phyloP scores from a whole-genome alignment of 2,329 filamentous ascomycete species.

The Alternaria solani region DNA sequence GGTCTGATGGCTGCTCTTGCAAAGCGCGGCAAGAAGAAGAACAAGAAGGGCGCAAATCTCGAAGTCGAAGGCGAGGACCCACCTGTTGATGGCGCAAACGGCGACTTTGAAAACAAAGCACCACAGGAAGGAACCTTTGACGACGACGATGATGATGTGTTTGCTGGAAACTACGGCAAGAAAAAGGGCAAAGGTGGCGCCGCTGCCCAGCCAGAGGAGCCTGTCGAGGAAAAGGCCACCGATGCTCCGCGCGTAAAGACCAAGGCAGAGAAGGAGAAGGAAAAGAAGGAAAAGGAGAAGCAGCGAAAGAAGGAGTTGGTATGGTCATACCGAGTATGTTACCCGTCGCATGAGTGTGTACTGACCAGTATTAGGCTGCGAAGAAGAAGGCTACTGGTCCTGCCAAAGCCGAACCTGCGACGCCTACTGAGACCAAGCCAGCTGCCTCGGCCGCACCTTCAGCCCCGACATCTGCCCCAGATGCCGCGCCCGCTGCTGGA shows the following conservation, averaged over 20 bases:
- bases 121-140: slow-evolving; percentile 77
- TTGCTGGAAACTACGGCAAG: slow-evolving; percentile 70
- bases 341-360: slow-evolving; percentile 2
- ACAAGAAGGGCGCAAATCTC: slow-evolving; percentile 75
- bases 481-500: slow-evolving; percentile 52
- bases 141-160: slow-evolving; percentile 80
- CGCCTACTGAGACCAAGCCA: slow-evolving; percentile 49
- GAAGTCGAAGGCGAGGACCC: slow-evolving; percentile 75
- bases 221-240: slow-evolving; percentile 50
- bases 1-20: slow-evolving; percentile 59
- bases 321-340: slow-evolving; percentile 30
- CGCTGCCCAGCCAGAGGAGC: slow-evolving; percentile 50
- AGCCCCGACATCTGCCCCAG: slow-evolving; percentile 37
- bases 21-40: slow-evolving; percentile 76
- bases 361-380: slow-evolving; percentile 48
- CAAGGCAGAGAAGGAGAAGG: slow-evolving; percentile 98
- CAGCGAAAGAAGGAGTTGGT: slow-evolving; percentile 98
- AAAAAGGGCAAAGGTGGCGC: slow-evolving; percentile 72
- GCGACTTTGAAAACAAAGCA: slow-evolving; percentile 69
- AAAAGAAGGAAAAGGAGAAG: slow-evolving; percentile 98
- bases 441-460: slow-evolving; percentile 44
- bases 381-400: slow-evolving; percentile 67
- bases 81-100: slow-evolving; percentile 50
- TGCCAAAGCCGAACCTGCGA: slow-evolving; percentile 53
- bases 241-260: slow-evolving; percentile 72